Evolutionary conservation across 2,329 filamentous ascomycete species (phyloP).

Genomic region (Aspergillus sp.): DNA sequence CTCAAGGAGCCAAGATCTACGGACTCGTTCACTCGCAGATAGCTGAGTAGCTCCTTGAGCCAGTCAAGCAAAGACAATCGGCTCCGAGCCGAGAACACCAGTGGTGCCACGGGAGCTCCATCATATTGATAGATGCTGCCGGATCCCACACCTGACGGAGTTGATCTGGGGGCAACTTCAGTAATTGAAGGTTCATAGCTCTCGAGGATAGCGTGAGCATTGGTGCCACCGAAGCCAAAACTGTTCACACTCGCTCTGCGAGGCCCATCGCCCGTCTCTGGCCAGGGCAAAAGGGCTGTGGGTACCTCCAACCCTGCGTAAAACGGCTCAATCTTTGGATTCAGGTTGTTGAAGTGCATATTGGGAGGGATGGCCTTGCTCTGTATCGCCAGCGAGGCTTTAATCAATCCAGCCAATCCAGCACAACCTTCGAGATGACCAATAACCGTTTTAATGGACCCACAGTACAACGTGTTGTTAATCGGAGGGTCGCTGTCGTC

Average conservation of each 20-base stretch:
- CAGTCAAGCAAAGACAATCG: background rate
- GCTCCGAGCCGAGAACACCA: background rate
- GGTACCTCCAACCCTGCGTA: slow-evolving; percentile 17
- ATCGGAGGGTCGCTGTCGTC: background rate
- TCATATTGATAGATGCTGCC: background rate
- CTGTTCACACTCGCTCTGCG: slow-evolving; percentile 42
- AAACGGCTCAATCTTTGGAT: slow-evolving; percentile 18
- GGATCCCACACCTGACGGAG: too few species aligned
- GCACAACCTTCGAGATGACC: slow-evolving; percentile 27
- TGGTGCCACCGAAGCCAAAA: slow-evolving; percentile 40
- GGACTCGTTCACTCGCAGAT: background rate
- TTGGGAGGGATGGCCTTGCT: slow-evolving; percentile 27
- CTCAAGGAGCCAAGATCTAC: background rate
- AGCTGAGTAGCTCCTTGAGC: background rate
- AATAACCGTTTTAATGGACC: slow-evolving; percentile 21
- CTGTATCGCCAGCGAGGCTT: slow-evolving; percentile 38
- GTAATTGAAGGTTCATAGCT: background rate
- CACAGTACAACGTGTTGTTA: slow-evolving; percentile 9
- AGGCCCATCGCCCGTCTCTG: slow-evolving; percentile 18
- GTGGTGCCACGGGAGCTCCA: background rate
- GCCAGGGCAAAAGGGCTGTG: slow-evolving; percentile 17
- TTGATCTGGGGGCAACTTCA: background rate
- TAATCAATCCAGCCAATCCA: slow-evolving; percentile 27
- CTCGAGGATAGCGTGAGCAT: slow-evolving; percentile 39
- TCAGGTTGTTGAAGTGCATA: slow-evolving; percentile 21